Evolutionary conservation across 192 early-diverging fungal species (phyloP).

Genomic region (Gigaspora rosea): DNA sequence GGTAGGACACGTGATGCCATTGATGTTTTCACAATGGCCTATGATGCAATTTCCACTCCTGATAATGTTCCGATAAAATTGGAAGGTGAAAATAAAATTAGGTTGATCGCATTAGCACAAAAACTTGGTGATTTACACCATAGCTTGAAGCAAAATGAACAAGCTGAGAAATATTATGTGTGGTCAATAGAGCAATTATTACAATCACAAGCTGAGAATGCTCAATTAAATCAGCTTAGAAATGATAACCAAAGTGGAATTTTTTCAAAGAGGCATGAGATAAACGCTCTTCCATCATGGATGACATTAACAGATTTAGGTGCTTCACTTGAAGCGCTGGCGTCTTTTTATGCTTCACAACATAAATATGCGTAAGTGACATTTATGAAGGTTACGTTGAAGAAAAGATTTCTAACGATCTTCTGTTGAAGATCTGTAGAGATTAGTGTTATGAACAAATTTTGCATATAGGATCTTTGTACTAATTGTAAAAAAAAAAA

Average conservation of each 20-base stretch:
- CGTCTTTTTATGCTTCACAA: slow-evolving; percentile 53
- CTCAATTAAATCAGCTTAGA: slow-evolving; percentile 5
- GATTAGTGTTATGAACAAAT: neutral
- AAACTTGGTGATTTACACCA: slow-evolving; percentile 57
- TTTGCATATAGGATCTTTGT: neutral
- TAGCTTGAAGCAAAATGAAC: slow-evolving; percentile 44
- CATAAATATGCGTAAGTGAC: slow-evolving; percentile 50
- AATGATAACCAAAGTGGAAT: slow-evolving; percentile 31
- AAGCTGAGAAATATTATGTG: slow-evolving; percentile 57
- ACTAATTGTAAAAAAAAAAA: slow-evolving; percentile 5
- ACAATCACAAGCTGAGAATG: slow-evolving; percentile 32
- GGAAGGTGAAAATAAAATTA: slow-evolving; percentile 44
- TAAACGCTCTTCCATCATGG: slow-evolving; percentile 56
- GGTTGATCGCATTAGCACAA: slow-evolving; percentile 52
- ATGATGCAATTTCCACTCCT: slow-evolving; percentile 38
- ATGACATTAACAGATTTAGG: slow-evolving; percentile 56
- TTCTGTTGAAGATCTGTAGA: neutral
- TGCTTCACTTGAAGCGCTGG: slow-evolving; percentile 56
- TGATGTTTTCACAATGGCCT: slow-evolving; percentile 48
- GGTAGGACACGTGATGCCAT: slow-evolving; percentile 48
- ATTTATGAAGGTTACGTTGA: neutral
- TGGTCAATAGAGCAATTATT: slow-evolving; percentile 60
- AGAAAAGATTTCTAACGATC: neutral
- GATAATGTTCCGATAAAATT: slow-evolving; percentile 31
- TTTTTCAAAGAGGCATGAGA: slow-evolving; percentile 44